Conservation (phyloP, 2,329 filamentous ascomycete species). For the Tothia fuscella region DNA sequence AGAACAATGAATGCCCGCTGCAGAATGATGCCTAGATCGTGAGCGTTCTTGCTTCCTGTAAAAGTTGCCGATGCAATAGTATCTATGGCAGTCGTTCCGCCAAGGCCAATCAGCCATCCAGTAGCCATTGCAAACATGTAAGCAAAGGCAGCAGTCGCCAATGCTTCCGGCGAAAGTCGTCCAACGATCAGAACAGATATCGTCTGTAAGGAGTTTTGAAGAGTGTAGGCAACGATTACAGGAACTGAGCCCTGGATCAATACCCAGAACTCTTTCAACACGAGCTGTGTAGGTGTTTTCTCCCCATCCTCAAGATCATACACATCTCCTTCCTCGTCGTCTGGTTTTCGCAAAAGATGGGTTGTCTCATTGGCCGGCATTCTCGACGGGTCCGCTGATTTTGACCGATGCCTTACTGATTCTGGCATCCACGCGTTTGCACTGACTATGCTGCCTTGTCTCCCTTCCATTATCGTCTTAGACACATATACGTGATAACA, state of each 20-base stretch:
- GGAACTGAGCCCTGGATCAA: constrained; percentile 59
- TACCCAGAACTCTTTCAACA: constrained; percentile 51
- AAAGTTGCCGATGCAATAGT: constrained; percentile 74
- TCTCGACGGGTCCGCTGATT: not conserved
- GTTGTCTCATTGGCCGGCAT: constrained; percentile 29
- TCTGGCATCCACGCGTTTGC: constrained; percentile 18
- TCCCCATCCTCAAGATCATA: constrained; percentile 21
- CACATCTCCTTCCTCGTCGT: constrained; percentile 26
- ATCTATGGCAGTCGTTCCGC: constrained; percentile 76
- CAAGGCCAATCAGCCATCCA: constrained; percentile 75
- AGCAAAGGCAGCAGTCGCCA: constrained; percentile 73
- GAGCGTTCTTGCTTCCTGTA: constrained; percentile 66
- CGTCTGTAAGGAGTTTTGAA: constrained; percentile 79
- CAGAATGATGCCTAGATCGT: constrained; percentile 65
- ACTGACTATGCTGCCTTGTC: constrained; percentile 15
- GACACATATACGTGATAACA: too few species aligned
- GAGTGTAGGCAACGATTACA: constrained; percentile 71
- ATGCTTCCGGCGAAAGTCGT: constrained; percentile 62
- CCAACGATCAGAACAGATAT: constrained; percentile 72
- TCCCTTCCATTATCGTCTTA: constrained; percentile 18
- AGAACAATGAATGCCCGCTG: constrained; percentile 67
- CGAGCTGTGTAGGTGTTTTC: constrained; percentile 20
- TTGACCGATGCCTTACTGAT: constrained; percentile 12
- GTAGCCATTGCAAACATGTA: constrained; percentile 93
- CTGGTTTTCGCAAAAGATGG: constrained; percentile 30